Conservation (phyloP, 208 protist species). For the Tritrichomonas foetus region DNA sequence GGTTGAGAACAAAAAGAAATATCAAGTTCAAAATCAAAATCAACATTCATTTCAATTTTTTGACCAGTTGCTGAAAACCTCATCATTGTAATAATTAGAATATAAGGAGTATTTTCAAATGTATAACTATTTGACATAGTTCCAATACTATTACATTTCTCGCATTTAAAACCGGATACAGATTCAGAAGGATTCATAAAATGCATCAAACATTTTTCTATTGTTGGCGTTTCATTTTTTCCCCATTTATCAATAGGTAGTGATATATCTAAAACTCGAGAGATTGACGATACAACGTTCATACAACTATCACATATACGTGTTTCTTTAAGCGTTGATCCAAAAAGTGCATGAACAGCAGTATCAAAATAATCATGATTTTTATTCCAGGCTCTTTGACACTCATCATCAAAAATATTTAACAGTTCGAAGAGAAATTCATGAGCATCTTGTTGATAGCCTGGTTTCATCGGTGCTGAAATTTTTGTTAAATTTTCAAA, state of each 20-base stretch:
- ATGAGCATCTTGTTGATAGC: slow-evolving; percentile 27
- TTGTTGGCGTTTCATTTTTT: not conserved
- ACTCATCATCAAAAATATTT: not conserved
- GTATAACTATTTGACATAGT: not conserved
- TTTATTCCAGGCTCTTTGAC: not conserved
- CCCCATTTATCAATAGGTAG: not conserved
- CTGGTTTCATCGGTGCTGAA: not conserved
- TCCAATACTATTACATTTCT: not conserved
- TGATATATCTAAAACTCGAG: not conserved
- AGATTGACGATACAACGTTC: too few relatives aligned
- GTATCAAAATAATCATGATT: not conserved
- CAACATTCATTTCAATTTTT: not conserved
- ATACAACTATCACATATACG: not conserved
- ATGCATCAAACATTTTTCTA: not conserved
- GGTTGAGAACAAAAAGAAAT: not conserved
- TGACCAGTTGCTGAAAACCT: not conserved
- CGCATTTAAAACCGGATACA: not conserved
- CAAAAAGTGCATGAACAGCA: not conserved
- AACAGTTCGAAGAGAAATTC: not conserved
- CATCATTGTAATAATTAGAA: not conserved
- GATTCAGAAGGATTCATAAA: not conserved
- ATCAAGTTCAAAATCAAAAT: not conserved
- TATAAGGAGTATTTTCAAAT: not conserved
- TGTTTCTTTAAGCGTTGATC: not conserved
- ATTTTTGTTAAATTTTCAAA: not conserved